A percentile compares a stretch with the other conserved stretches of the same genome.
These are phyloP conservation scores for Vitellaria paradoxa DNA, from an alignment of 179 eudicot species.

Conservation along the genomic window DNA sequence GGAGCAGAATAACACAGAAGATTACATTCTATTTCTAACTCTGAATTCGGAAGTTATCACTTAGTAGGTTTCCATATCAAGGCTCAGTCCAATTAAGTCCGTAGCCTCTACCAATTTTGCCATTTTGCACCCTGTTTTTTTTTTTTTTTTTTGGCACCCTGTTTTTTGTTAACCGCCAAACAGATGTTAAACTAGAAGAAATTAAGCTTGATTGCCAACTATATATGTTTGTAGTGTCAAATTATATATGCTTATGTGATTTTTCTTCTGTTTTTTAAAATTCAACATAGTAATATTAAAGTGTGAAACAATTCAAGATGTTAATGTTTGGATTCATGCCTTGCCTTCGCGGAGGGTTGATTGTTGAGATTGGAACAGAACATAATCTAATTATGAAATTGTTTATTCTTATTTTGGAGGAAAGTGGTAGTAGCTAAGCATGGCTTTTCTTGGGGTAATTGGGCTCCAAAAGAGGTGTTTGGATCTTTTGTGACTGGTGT, in stretches of 20 bases:
- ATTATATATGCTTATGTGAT: too few relatives aligned
- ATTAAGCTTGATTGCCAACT: neutral
- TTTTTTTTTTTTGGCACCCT: too few relatives aligned
- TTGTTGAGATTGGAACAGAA: neutral
- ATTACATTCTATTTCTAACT: neutral
- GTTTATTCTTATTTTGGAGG: too few relatives aligned
- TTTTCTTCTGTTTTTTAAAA: neutral
- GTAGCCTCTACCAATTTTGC: constrained; percentile 18
- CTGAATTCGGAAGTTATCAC: constrained; percentile 15
- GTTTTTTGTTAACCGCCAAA: too few relatives aligned
- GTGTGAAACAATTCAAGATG: neutral
- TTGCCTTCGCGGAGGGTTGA: neutral
- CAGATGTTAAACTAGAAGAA: too few relatives aligned
- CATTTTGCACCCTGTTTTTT: neutral
- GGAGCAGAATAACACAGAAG: neutral
- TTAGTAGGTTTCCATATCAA: constrained; percentile 18
- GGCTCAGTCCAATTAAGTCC: constrained; percentile 24
- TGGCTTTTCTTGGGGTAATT: too few relatives aligned
- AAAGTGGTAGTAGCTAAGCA: too few relatives aligned
- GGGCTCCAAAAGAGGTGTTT: too few relatives aligned
- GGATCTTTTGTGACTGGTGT: too few relatives aligned
- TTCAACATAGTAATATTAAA: neutral
- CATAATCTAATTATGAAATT: neutral
- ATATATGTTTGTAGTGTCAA: neutral
- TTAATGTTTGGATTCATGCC: neutral